These are phyloP conservation scores for Syzygium jambos DNA, from an alignment of 345 rosid genomes.

Conservation along the genomic window DNA sequence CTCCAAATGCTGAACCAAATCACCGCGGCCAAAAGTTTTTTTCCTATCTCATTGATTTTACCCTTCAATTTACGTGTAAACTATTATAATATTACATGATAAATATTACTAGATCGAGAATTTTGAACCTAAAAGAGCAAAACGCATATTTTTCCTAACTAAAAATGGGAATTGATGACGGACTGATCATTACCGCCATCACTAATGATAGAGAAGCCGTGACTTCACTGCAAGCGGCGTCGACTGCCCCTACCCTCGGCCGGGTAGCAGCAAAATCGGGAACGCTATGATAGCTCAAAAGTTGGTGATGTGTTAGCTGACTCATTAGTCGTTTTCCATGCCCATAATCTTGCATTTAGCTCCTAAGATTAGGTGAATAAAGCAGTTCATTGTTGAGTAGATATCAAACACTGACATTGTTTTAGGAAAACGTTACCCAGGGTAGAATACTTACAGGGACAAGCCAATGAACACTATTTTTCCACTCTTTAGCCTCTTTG, in stretches of 20 bases:
- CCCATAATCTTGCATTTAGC: not conserved
- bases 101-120: fast-evolving
- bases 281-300: not conserved
- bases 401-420: not conserved
- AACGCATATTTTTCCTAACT: not conserved
- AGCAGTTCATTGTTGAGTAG: not conserved
- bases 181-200: not conserved
- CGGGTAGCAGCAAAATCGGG: not conserved
- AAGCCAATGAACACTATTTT: not conserved
- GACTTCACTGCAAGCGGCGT: not conserved
- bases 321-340: not conserved
- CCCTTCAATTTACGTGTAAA: not conserved
- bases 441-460: not conserved
- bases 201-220: not conserved
- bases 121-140: not conserved
- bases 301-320: not conserved
- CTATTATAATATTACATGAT: not conserved
- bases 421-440: not conserved
- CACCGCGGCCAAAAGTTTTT: no score
- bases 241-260: not conserved
- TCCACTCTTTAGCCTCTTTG: not conserved
- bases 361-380: not conserved
- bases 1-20: no score
- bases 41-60: no score
- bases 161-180: not conserved